A percentile compares a stretch with the other conserved stretches of the same genome.
Conservation (phyloP, 805 yeast species). For the Wickerhamiella occidentalis region DNA sequence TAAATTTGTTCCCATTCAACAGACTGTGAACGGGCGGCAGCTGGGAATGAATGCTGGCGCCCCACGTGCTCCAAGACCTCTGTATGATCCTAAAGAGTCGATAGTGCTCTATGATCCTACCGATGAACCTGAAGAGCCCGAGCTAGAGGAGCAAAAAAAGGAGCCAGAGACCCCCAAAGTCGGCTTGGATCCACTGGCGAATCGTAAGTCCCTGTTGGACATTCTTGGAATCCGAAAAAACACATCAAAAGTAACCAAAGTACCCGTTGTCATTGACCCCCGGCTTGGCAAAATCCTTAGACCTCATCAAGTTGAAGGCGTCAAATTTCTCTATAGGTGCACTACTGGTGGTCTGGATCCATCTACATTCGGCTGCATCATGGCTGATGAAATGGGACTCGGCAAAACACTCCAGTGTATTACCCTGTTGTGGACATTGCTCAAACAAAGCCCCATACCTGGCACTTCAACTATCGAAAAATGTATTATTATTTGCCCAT, state of each 20-base stretch:
- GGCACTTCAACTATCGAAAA: conserved; percentile 71
- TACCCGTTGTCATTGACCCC: conserved; percentile 95
- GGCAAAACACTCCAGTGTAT: conserved; percentile 88
- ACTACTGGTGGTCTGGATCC: conserved; percentile 59
- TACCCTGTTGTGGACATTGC: conserved; percentile 81
- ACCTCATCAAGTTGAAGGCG: conserved; percentile 96
- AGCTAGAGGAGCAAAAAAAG: conserved; percentile 9
- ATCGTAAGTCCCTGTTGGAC: conserved; percentile 49
- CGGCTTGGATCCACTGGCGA: conserved; percentile 6
- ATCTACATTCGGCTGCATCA: conserved; percentile 85
- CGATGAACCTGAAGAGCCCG: conserved; percentile 24
- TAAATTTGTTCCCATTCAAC: conserved; percentile 17
- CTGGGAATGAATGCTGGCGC: conserved; percentile 6
- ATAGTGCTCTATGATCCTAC: conserved; percentile 93
- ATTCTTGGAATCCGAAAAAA: conserved; percentile 54
- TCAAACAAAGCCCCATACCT: conserved; percentile 80
- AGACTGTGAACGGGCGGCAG: neutral
- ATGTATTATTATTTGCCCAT: conserved; percentile 89
- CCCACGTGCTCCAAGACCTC: conserved; percentile 61
- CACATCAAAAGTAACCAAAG: conserved; percentile 49
- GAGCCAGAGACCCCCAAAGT: neutral
- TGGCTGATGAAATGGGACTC: conserved; percentile 97
- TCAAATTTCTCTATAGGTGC: conserved; percentile 77
- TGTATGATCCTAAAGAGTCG: conserved; percentile 94
- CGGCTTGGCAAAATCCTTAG: conserved; percentile 67